Percentiles rank a stretch among this genome's conserved stretches.
Evolutionary conservation across 139 green algal genomes (phyloP).

Genomic region (Pleodorina starrii): DNA sequence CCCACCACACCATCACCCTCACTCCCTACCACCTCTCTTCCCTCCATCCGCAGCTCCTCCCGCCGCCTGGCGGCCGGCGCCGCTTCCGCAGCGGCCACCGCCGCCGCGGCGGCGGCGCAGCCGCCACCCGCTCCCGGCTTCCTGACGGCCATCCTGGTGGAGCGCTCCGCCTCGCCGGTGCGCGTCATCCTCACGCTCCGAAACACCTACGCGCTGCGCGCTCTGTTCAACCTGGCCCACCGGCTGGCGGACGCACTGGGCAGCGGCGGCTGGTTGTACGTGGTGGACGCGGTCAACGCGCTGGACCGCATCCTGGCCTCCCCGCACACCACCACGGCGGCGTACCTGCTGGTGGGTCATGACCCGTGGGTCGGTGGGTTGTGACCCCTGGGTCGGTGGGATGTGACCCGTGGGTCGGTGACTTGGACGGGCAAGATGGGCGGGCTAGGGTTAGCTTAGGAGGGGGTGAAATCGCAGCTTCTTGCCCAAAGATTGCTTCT

Average conservation of each 20-base stretch:
- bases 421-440: too few species aligned
- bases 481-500: too few species aligned
- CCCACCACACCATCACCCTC: too few species aligned
- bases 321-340: slow-evolving; percentile 80
- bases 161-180: background rate
- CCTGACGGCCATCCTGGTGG: slow-evolving; percentile 18
- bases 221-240: slow-evolving; percentile 82
- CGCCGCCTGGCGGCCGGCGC: background rate
- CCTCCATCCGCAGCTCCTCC: too few species aligned
- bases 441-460: too few species aligned
- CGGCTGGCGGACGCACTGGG: slow-evolving; percentile 57
- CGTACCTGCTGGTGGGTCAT: slow-evolving; percentile 55
- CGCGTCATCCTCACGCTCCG: slow-evolving; percentile 75
- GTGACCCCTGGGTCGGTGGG: too few species aligned
- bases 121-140: background rate
- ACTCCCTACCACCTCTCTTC: too few species aligned
- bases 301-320: slow-evolving; percentile 84
- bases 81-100: background rate
- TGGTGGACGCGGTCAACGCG: slow-evolving; percentile 85
- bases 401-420: too few species aligned
- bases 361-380: too few species aligned
- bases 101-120: too few species aligned
- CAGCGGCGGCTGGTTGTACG: slow-evolving; percentile 46
- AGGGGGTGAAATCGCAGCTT: too few species aligned
- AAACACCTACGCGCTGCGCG: slow-evolving; percentile 85